These are phyloP conservation scores for Ogataea degrootiae DNA, from an alignment of 805 yeast genomes.

Conservation along the genomic window DNA sequence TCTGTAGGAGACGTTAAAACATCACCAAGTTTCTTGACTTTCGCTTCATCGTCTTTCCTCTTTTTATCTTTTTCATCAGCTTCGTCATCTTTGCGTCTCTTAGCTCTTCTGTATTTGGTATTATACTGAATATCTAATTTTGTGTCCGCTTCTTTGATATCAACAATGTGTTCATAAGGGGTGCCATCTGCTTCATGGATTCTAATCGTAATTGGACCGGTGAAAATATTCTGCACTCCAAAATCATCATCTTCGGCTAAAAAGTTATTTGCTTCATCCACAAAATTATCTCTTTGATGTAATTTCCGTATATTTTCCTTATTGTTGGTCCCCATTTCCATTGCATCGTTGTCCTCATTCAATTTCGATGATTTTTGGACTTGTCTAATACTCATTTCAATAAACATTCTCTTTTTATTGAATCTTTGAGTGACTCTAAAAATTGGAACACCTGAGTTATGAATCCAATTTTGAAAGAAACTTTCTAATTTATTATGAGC, in stretches of 20 bases:
- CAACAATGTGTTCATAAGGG: constrained; percentile 96
- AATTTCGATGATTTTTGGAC: constrained; percentile 57
- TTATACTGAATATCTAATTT: constrained; percentile 92
- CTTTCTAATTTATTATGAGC: constrained; percentile 76
- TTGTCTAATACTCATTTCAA: constrained; percentile 92
- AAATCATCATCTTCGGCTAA: constrained; percentile 41
- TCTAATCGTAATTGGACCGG: constrained; percentile 95
- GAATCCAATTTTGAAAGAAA: constrained; percentile 93
- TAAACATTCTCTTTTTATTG: constrained; percentile 87
- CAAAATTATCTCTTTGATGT: constrained; percentile 34
- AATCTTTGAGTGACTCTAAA: constrained; percentile 87
- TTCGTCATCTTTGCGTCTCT: constrained; percentile 55
- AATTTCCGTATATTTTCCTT: constrained; percentile 12
- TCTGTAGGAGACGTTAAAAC: constrained; percentile 61
- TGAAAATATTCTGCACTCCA: constrained; percentile 49
- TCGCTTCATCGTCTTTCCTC: constrained; percentile 25
- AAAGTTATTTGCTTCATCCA: constrained; percentile 39
- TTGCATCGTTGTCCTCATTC: constrained; percentile 16
- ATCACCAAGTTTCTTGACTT: constrained; percentile 63
- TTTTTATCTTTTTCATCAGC: constrained; percentile 27
- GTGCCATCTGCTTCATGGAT: constrained; percentile 98
- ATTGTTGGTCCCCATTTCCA: constrained; percentile 7
- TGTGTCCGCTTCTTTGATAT: constrained; percentile 76
- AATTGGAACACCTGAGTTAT: constrained; percentile 82
- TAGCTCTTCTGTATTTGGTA: constrained; percentile 82